Evolutionary conservation across 148 eudicot genomes (phyloP), one percentile per base, ranked within the genome.

Genomic region (Silene uniflora): DNA sequence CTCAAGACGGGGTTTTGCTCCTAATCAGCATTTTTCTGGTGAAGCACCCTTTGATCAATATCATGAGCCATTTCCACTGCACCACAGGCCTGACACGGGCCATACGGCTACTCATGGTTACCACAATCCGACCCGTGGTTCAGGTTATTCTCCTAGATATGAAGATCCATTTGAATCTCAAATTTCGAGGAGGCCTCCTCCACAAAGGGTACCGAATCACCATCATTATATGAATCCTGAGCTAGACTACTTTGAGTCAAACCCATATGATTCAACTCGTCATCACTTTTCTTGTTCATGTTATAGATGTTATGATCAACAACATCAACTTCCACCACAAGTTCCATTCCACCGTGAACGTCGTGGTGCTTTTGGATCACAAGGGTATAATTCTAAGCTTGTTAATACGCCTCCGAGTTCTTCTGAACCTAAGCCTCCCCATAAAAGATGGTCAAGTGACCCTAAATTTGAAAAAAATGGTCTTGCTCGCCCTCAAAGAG

Each of bases 221-320:
- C 90, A 81, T 59, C 84, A 72, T 29, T 89, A 86, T 78, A 75
- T 77, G 72, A 76, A 83, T 76, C 73, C 74, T 17, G 86, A 88
- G 52, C 67, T 79, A 52, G 92, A 86, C 70, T 73, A 75, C 8
- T 84, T 79, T 80, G 87, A 86, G 73, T 73, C 87, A 27, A 86
- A 86, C 56, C 86, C 81, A 16, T 82, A 77, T 73, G 76, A 83
- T 74, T 69, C 74, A 66, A 73, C 61, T 75, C 83, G 39, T 73
- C 83, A 87, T 76, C 93, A 87, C 58, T 84, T 79, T 58, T 82
- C 96, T 64, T 95, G 96, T 79, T 73, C 89, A 60, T 90, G 93
- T 76, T 82, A 86, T 76, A 84, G 84, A n/a, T 91, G 97, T 83
- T 86, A 81, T 83, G 83, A 75, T 64, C 80, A 78, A 65, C 84